Percentiles rank a stretch among this genome's conserved stretches.
Evolutionary conservation across 352 stramenopile species (phyloP).

Genomic region (Globisporangium sylvaticum): DNA sequence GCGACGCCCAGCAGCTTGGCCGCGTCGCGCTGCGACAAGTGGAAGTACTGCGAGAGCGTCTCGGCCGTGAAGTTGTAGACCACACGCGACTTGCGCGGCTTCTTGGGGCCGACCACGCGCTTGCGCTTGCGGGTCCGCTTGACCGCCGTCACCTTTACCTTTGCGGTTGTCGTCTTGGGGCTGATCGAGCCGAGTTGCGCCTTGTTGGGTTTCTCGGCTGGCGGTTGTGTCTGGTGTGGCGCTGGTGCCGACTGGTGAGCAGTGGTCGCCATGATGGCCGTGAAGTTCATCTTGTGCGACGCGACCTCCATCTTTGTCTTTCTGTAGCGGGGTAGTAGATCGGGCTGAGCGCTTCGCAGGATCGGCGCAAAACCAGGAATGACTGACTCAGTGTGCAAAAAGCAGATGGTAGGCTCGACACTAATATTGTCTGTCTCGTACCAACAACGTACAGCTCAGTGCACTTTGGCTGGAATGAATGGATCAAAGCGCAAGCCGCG

Average conservation of each 20-base stretch:
- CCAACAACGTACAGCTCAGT: too few species aligned
- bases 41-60: slow-evolving; percentile 40
- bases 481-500: too few species aligned
- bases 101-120: background rate
- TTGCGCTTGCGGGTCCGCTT: background rate
- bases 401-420: background rate
- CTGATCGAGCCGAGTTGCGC: background rate
- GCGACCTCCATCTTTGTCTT: background rate
- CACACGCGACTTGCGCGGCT: slow-evolving; percentile 36
- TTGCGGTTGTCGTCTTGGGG: background rate
- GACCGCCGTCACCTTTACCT: background rate
- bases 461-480: too few species aligned
- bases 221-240: background rate
- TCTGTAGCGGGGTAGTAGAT: background rate
- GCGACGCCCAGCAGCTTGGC: slow-evolving; percentile 46
- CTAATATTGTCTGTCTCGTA: too few species aligned
- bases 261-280: background rate
- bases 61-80: slow-evolving; percentile 47
- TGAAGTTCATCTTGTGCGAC: slow-evolving; percentile 3
- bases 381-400: background rate
- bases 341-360: background rate
- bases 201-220: background rate
- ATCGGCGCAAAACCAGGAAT: background rate
- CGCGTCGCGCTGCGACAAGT: slow-evolving; percentile 50
- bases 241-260: background rate